Percentiles rank a stretch among this genome's conserved stretches.
phyloP scores from a whole-genome alignment of 495 filamentous ascomycete species.

The Thermothielavioides terrestris region DNA sequence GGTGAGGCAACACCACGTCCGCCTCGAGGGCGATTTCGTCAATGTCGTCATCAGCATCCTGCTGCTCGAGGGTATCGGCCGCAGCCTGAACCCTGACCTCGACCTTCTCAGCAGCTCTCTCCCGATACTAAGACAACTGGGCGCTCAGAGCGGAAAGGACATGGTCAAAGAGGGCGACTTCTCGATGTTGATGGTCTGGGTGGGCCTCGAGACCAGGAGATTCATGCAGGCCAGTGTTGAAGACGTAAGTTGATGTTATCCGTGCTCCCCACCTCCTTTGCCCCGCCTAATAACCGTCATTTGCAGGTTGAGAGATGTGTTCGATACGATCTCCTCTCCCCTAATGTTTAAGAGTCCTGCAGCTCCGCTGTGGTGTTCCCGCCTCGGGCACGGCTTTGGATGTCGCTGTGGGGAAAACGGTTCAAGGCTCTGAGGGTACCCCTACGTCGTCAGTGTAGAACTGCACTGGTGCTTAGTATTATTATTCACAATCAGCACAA shows the following conservation, averaged over 20 bases:
- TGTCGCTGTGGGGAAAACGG: too few relatives aligned
- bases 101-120: slow-evolving; percentile 83
- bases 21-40: slow-evolving; percentile 95
- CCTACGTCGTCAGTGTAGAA: too few relatives aligned
- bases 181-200: slow-evolving; percentile 92
- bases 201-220: slow-evolving; percentile 78
- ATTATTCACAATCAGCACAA: too few relatives aligned
- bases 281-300: slow-evolving; percentile 8
- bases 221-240: slow-evolving; percentile 84
- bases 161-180: slow-evolving; percentile 67
- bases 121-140: slow-evolving; percentile 83
- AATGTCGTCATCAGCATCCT: slow-evolving; percentile 96
- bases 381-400: too few relatives aligned
- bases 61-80: slow-evolving; percentile 87
- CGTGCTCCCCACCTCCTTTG: not conserved
- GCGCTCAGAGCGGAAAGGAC: slow-evolving; percentile 62
- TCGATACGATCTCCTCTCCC: slow-evolving; percentile 72
- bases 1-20: slow-evolving; percentile 89
- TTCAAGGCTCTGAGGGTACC: too few relatives aligned
- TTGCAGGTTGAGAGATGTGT: slow-evolving; percentile 63
- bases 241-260: slow-evolving; percentile 57
- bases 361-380: not conserved
- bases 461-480: too few relatives aligned
- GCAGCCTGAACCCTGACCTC: slow-evolving; percentile 73
- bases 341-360: slow-evolving; percentile 60